Evolutionary conservation across 2,329 filamentous ascomycete genomes (phyloP).

Genomic region (Stemphylium vesicarium): DNA sequence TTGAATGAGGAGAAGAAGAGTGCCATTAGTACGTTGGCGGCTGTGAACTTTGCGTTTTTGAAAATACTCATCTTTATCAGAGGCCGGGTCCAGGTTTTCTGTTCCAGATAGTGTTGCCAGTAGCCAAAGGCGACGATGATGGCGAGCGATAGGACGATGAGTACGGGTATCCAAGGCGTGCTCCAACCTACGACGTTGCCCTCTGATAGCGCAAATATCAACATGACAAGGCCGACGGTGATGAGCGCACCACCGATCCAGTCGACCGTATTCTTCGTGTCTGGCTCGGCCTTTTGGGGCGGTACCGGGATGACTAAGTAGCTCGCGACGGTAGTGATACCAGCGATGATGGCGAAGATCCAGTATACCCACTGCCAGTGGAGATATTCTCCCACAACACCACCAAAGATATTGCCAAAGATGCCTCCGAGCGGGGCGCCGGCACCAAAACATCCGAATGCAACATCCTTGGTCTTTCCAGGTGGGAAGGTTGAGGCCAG

Average conservation of each 20-base stretch:
- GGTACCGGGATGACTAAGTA: constrained; percentile 66
- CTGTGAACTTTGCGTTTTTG: constrained; percentile 60
- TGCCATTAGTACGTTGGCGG: no score
- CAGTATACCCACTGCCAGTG: constrained; percentile 54
- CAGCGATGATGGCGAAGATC: constrained; percentile 66
- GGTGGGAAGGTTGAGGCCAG: constrained; percentile 71
- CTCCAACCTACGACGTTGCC: constrained; percentile 73
- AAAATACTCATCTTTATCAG: constrained; percentile 73
- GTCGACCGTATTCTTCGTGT: constrained; percentile 61
- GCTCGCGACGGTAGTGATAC: constrained; percentile 62
- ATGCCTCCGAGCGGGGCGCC: constrained; percentile 70
- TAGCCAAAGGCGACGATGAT: constrained; percentile 63
- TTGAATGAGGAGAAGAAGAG: no score
- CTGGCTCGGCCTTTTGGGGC: constrained; percentile 37
- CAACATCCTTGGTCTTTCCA: constrained; percentile 73
- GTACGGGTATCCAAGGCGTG: constrained; percentile 65
- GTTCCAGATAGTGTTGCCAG: constrained; percentile 68
- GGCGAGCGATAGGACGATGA: constrained; percentile 65
- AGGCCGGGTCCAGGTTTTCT: constrained; percentile 57
- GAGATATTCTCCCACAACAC: constrained; percentile 66
- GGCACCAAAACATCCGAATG: constrained; percentile 61
- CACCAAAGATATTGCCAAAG: constrained; percentile 69
- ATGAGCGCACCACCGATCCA: constrained; percentile 71
- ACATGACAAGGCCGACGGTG: constrained; percentile 65
- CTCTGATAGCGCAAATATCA: constrained; percentile 72